Conservation (phyloP, 345 rosid species). For the Luvunga scandens region DNA sequence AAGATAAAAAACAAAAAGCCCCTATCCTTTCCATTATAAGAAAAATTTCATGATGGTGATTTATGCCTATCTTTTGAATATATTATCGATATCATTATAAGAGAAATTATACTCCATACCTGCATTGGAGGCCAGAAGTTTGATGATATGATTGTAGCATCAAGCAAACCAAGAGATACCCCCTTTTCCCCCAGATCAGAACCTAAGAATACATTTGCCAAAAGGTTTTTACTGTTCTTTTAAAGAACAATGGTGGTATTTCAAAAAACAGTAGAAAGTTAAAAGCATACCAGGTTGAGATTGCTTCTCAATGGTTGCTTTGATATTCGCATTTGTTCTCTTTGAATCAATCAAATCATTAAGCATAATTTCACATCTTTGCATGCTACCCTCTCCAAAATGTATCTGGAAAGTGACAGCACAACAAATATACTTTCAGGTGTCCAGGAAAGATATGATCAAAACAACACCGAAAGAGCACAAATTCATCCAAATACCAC, state of each 20-base stretch:
- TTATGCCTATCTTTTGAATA: neutral
- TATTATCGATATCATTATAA: neutral
- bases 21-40: neutral
- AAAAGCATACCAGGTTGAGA: slow-evolving; percentile 45
- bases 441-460: neutral
- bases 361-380: slow-evolving; percentile 96
- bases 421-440: slow-evolving; percentile 7
- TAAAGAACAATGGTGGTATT: neutral
- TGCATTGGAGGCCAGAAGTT: slow-evolving; percentile 99
- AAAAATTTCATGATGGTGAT: neutral
- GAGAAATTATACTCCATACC: slow-evolving; percentile 32
- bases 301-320: slow-evolving; percentile 50
- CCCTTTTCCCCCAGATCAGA: slow-evolving; percentile 40
- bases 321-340: slow-evolving; percentile 84
- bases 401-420: slow-evolving; percentile 55
- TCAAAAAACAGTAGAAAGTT: too few relatives aligned
- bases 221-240: neutral
- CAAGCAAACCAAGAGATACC: slow-evolving; percentile 55
- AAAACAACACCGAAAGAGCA: slow-evolving; percentile 1
- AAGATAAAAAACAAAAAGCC: neutral
- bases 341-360: slow-evolving; percentile 96
- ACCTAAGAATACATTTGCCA: slow-evolving; percentile 32
- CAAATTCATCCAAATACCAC: slow-evolving; percentile 1
- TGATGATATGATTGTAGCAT: slow-evolving; percentile 83
- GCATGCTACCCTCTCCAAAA: slow-evolving; percentile 98